phyloP scores from a whole-genome alignment of 148 eudicot species.

The Cornus controversa region DNA sequence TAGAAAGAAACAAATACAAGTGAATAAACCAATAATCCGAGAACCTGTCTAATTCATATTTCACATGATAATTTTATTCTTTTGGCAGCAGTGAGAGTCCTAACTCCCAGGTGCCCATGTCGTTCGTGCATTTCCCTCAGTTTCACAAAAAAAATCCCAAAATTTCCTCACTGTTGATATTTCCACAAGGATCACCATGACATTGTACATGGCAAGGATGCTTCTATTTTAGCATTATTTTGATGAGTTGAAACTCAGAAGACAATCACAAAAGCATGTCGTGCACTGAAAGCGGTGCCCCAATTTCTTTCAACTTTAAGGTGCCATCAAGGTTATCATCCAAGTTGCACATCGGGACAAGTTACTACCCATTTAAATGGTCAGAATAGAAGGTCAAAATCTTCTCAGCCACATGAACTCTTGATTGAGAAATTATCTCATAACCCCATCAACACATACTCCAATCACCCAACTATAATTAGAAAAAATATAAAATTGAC shows the following conservation, averaged over 20 bases:
- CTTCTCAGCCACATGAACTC: not conserved
- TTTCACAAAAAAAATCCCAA: not conserved
- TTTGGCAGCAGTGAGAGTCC: not conserved
- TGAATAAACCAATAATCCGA: too few species aligned
- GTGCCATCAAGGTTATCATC: not conserved
- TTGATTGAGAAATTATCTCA: not conserved
- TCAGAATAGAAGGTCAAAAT: not conserved
- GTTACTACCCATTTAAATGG: not conserved
- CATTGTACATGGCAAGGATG: too few species aligned
- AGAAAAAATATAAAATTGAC: too few species aligned
- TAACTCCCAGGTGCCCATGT: not conserved
- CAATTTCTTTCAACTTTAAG: not conserved
- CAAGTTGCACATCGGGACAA: not conserved
- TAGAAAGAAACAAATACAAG: not conserved
- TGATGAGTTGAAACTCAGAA: too few species aligned
- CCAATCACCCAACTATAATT: too few species aligned
- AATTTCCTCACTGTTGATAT: not conserved
- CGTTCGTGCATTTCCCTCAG: too few species aligned
- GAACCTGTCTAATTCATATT: too few species aligned
- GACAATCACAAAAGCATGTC: not conserved
- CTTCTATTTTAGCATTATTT: too few species aligned
- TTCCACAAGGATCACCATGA: too few species aligned
- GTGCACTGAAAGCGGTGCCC: not conserved
- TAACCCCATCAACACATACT: too few species aligned
- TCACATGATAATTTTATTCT: too few species aligned